Evolutionary conservation across 1,284 basidiomycete species (phyloP), one percentile per base, ranked within the genome.

Genomic region (Melampsora americana): DNA sequence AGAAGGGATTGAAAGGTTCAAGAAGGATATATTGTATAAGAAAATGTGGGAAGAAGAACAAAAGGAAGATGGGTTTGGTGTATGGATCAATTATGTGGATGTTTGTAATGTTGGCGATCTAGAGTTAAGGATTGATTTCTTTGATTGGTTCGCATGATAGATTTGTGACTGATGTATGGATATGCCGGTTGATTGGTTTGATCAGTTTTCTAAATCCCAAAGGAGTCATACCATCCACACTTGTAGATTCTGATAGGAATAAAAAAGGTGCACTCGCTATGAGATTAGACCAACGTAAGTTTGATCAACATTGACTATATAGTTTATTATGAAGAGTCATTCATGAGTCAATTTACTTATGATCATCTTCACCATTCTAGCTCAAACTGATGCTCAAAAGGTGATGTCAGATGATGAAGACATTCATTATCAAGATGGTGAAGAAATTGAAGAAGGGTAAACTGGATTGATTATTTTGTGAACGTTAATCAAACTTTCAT

Each of bases 51-150:
- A 62, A 62, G 61, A 62, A 62, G 61, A 62, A 62, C 23, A 20
- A 35, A 35, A 62, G 20, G 44, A 48, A 18, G 48, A 75, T 62
- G 53, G 62, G 7, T 75, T 75, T 30, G 72, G 72, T 5, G 66
- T 67, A 28, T 75, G 72, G 72, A 68, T 75, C 28, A 75, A 75
- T 62, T 66, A 66, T 48, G 30, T 75, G 28, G 72, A 75, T 66
- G 66, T 75, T 20, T 75, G 66, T 68, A 67, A 39, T 32, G 72
- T 53, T 30, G 20, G 65, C 1, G 72, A 75, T 28, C 23, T 75
- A 20, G 66, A 75, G 72, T 75, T 73, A 35, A 23, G 62, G 50
- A 23, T 3, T 42, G n/a, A 23, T 46, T 53, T 26, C 12, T 46
- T 50, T 48, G 14, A 14, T 48, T n/a, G 32, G 14, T 56, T 9